Base-by-base conservation (phyloP, 2,329 filamentous ascomycete genomes). In the Pyrenophora tritici-repentis region DNA sequence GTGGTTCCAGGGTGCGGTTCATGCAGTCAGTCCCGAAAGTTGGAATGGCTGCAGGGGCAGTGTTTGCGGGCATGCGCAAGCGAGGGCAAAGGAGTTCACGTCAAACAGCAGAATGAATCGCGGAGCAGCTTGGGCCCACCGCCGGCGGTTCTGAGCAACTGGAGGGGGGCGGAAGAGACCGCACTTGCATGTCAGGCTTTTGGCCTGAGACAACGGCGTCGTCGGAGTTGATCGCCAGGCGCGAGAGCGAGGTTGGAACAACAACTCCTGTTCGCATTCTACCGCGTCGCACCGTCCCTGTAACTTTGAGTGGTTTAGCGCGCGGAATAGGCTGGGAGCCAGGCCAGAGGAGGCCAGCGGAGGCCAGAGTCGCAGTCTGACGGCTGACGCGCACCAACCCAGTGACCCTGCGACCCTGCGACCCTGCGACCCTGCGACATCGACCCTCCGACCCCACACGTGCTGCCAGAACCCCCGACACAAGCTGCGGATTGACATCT, bases 401-500 rank as follows among this genome's bases (percentile, higher is more conserved):
- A 22, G 20, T 22, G n/a, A n/a, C n/a, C n/a, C n/a, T n/a, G n/a
- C n/a, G n/a, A n/a, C n/a, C n/a, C n/a, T n/a, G n/a, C n/a, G n/a
- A n/a, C n/a, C n/a, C n/a, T n/a, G n/a, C n/a, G n/a, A n/a, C n/a
- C n/a, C n/a, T n/a, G n/a, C n/a, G n/a, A n/a, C n/a, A n/a, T n/a
- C n/a, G n/a, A n/a, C n/a, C n/a, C n/a, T n/a, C 20, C 48, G 31
- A 49, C 53, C 42, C 42, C 48, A 51, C 48, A 40, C 47, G 17
- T 7, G 22, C n/a, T n/a, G n/a, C n/a, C n/a, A n/a, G n/a, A n/a
- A n/a, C n/a, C n/a, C n/a, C n/a, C 31, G 39, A 32, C 32, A 33
- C 47, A 45, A n/a, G n/a, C n/a, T 36, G 16, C 16, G 17, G 42
- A 51, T 36, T 46, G 50, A 53, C 58, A 71, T 70, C 66, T 52